These are phyloP conservation scores for Neurospora crassa DNA, from an alignment of 2,329 filamentous ascomycete genomes.

Conservation along the genomic window DNA sequence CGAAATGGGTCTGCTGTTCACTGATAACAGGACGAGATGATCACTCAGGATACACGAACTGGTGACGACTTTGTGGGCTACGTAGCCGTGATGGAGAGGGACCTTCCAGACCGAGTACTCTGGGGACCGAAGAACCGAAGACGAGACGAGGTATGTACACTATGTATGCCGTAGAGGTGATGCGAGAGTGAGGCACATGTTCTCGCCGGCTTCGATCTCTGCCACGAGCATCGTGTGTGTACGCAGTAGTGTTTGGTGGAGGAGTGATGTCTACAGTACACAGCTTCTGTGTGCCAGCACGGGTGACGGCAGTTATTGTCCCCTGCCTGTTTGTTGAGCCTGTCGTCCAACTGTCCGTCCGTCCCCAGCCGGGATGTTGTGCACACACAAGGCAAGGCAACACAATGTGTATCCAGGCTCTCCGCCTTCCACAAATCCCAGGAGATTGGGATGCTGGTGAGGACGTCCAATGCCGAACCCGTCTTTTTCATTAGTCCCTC, in stretches of 20 bases:
- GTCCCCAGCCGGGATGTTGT: not conserved
- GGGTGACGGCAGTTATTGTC: not conserved
- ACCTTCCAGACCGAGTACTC: not conserved
- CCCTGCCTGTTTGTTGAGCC: not conserved
- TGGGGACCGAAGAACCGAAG: not conserved
- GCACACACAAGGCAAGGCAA: not conserved
- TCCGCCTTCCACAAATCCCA: slow-evolving; percentile 18
- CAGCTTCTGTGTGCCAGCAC: not conserved
- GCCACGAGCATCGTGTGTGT: not conserved
- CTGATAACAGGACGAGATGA: not conserved
- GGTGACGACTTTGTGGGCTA: not conserved
- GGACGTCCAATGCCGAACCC: slow-evolving; percentile 21
- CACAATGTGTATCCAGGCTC: slow-evolving; percentile 3
- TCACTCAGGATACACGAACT: not conserved
- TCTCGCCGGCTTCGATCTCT: not conserved
- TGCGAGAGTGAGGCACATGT: not conserved
- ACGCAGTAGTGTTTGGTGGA: not conserved
- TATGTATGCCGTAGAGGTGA: not conserved
- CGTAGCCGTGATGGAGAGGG: not conserved
- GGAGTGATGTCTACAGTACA: not conserved
- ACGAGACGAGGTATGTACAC: not conserved
- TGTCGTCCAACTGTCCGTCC: not conserved
- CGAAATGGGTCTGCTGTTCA: not conserved
- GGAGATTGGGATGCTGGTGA: slow-evolving; percentile 25
- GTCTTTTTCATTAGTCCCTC: slow-evolving; percentile 20